A percentile compares a stretch with the other conserved stretches of the same genome.
These are phyloP conservation scores for Amylostereum areolatum DNA, from an alignment of 1,284 basidiomycete genomes.

Conservation along the genomic window DNA sequence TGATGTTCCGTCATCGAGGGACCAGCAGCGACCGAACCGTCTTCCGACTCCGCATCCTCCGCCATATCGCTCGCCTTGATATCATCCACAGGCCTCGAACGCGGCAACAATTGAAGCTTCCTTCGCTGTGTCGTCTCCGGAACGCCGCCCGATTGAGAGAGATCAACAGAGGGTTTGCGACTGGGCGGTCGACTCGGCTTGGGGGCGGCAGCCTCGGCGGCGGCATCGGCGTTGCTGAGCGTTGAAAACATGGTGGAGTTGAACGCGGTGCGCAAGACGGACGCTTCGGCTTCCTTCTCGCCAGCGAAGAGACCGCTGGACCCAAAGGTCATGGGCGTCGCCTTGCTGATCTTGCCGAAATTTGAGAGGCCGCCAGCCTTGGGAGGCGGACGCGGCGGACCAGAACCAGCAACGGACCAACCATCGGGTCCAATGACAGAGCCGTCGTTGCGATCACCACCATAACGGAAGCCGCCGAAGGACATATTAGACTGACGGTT, in stretches of 20 bases:
- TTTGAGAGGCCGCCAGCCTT: conserved; percentile 85
- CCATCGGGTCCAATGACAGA: conserved; percentile 65
- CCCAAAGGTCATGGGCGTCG: conserved; percentile 60
- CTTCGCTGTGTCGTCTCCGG: too few species aligned
- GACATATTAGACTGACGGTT: conserved; percentile 49
- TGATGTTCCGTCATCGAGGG: too few species aligned
- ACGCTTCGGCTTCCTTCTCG: conserved; percentile 47
- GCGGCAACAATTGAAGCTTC: too few species aligned
- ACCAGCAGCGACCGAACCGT: too few species aligned
- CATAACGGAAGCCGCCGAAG: conserved; percentile 82
- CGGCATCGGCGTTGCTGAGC: conserved; percentile 45
- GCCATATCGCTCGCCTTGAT: too few species aligned
- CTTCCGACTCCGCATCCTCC: too few species aligned
- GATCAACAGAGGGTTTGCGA: too few species aligned
- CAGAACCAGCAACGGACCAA: conserved; percentile 76
- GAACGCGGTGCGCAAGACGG: conserved; percentile 74
- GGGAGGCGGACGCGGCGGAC: conserved; percentile 54
- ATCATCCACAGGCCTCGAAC: too few species aligned
- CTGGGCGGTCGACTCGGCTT: too few species aligned
- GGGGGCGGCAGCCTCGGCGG: too few species aligned
- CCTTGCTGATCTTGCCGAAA: conserved; percentile 81
- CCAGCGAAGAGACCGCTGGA: conserved; percentile 72
- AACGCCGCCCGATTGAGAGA: too few species aligned
- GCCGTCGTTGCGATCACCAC: conserved; percentile 64
- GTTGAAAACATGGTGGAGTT: conserved; percentile 86